These are phyloP conservation scores for Suillus bovinus DNA, from an alignment of 768 basidiomycete genomes.

Conservation along the genomic window DNA sequence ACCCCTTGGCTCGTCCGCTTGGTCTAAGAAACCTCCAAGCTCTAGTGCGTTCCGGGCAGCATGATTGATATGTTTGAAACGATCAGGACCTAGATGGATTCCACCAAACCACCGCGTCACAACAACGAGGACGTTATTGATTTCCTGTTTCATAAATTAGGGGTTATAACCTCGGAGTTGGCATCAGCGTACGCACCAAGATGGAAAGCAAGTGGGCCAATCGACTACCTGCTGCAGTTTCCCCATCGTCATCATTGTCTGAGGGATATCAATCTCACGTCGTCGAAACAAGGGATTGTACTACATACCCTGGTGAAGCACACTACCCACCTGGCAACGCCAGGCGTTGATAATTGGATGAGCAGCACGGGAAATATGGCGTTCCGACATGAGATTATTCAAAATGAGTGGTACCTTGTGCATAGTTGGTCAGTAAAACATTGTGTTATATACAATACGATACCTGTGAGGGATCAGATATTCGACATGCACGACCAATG, in stretches of 20 bases:
- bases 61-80: conserved; percentile 93
- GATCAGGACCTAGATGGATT: conserved; percentile 84
- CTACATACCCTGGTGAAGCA: conserved; percentile 71
- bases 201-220: conserved; percentile 91
- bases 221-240: conserved; percentile 89
- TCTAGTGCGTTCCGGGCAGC: conserved; percentile 92
- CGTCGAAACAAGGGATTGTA: background rate
- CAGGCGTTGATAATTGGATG: conserved; percentile 84
- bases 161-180: background rate
- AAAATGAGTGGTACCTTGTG: conserved; percentile 67
- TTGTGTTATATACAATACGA: conserved; percentile 22
- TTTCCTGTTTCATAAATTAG: conserved; percentile 49
- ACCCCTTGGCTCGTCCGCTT: conserved; percentile 28
- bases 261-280: conserved; percentile 11
- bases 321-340: conserved; percentile 66
- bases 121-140: conserved; percentile 82
- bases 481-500: conserved; percentile 80
- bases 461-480: conserved; percentile 78
- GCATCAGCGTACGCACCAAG: conserved; percentile 47
- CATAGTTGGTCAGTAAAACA: background rate
- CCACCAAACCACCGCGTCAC: conserved; percentile 96
- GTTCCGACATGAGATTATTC: conserved; percentile 66
- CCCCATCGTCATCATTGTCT: conserved; percentile 97
- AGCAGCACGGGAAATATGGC: conserved; percentile 70
- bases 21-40: conserved; percentile 81